These are phyloP conservation scores for Hsuehochloa calcarea DNA, from an alignment of 176 grass and related monocot species.

Conservation along the genomic window DNA sequence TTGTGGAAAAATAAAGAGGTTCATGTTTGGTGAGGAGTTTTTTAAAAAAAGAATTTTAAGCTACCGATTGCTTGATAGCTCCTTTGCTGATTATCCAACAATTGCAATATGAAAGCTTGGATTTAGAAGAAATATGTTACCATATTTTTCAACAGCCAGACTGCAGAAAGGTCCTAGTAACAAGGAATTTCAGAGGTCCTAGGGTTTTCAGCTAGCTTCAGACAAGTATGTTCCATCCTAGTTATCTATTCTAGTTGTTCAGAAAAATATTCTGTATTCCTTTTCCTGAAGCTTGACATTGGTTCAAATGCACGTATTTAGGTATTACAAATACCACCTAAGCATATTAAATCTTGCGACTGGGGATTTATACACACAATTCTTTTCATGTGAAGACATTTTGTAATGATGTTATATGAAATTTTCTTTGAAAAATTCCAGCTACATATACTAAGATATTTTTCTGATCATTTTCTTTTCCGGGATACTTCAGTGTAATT, in stretches of 20 bases:
- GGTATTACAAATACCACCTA: background rate
- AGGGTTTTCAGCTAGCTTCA: constrained; percentile 6
- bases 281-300: constrained; percentile 2
- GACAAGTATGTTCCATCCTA: background rate
- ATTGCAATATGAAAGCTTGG: background rate
- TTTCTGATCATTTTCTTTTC: constrained; percentile 22
- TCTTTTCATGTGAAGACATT: background rate
- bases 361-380: background rate
- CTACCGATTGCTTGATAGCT: background rate
- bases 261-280: background rate
- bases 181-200: background rate
- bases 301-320: background rate
- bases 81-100: background rate
- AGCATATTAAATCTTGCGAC: background rate
- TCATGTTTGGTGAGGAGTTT: background rate
- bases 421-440: background rate
- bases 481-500: constrained; percentile 59
- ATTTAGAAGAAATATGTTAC: background rate
- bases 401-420: background rate
- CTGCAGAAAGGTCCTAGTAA: constrained; percentile 6
- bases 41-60: background rate
- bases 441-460: constrained; percentile 20
- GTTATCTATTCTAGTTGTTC: background rate
- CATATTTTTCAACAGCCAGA: background rate
- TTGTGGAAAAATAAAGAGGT: background rate